Evolutionary conservation across 2,329 filamentous ascomycete genomes (phyloP), one percentile per base, ranked within the genome.

Genomic region (Ascochyta rabiei): DNA sequence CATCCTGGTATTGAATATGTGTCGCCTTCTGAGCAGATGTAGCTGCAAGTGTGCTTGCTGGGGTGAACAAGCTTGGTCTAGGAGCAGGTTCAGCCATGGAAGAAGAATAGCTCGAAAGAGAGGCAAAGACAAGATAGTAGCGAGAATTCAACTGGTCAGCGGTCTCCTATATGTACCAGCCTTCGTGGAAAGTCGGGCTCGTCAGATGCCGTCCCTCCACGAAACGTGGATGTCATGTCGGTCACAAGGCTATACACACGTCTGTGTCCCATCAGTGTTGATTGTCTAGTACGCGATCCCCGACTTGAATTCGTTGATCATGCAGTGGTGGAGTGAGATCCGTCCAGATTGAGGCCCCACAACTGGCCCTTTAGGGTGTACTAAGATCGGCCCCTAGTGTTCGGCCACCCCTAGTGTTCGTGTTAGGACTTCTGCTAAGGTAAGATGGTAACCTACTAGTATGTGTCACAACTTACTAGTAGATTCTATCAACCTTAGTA

Each of bases 1-100:
- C 21, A 21, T 60, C 53, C 21, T 66, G 60, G 31, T 61, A 48
- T 18, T 62, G 56, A 34, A 67, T 60, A 48, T 68, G 65, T 24
- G 34, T 43, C 33, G 50, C 43, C 48, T 62, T 63, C 28, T 56
- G 47, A n/a, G 43, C 43, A 19, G 39, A 15, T 18, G 53, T 52
- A 10, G 48, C 41, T 24, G 41, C 28, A 1, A 48, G 53, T 28
- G 44, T 52, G 23, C 33, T 48, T 24, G 48, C 38, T 2, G 53
- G 38, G 9, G 38, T 44, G 24, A 55, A 47, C 21, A 55, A 37
- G 37, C 46, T 47, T 1, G 52, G 52, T n/a, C 46, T 46, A 7
- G 52, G 52, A 13, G 47, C 52, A 5, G 48, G 48, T 16, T 56
- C 53, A 31, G 48, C 39, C 53, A 56, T 56, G 19, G 16, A 44